Evolutionary conservation across 2,329 filamentous ascomycete genomes (phyloP).

Genomic region (Helminthosporium solani): DNA sequence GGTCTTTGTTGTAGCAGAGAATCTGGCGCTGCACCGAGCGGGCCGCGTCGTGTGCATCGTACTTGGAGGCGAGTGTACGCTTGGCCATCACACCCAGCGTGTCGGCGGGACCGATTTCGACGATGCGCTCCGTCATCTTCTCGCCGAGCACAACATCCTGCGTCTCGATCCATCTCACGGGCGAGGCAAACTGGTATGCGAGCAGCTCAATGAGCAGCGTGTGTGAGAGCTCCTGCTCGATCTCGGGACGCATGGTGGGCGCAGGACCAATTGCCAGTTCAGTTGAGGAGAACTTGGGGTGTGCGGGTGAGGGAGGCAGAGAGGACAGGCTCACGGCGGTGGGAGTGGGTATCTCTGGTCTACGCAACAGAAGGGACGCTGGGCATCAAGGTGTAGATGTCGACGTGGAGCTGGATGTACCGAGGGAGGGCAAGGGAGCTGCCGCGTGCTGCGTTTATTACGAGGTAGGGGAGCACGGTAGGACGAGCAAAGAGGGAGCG

Average conservation of each 20-base stretch:
- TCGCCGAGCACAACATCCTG: constrained; percentile 99
- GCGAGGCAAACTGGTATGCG: constrained; percentile 98
- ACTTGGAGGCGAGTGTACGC: constrained; percentile 92
- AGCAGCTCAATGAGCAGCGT: constrained; percentile 97
- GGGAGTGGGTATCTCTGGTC: constrained; percentile 10
- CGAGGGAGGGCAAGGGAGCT: constrained; percentile 1
- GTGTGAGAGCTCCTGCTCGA: constrained; percentile 98
- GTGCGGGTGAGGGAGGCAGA: neutral
- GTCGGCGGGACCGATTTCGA: constrained; percentile 95
- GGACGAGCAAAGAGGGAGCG: too few species aligned
- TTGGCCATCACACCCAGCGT: constrained; percentile 97
- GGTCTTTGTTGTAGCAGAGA: constrained; percentile 98
- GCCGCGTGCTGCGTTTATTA: constrained; percentile 3
- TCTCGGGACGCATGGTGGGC: constrained; percentile 85
- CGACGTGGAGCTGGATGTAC: too few species aligned
- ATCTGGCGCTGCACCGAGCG: constrained; percentile 96
- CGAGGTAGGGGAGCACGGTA: constrained; percentile 2
- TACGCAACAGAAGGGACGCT: constrained; percentile 8
- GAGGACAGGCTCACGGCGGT: neutral
- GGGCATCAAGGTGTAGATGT: constrained; percentile 7
- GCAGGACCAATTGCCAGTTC: neutral
- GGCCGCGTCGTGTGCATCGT: constrained; percentile 97
- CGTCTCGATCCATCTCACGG: constrained; percentile 99
- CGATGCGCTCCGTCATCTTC: constrained; percentile 93
- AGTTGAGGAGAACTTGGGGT: too few species aligned